Evolutionary conservation across 768 basidiomycete genomes (phyloP).

Genomic region (Lentinula lateritia): DNA sequence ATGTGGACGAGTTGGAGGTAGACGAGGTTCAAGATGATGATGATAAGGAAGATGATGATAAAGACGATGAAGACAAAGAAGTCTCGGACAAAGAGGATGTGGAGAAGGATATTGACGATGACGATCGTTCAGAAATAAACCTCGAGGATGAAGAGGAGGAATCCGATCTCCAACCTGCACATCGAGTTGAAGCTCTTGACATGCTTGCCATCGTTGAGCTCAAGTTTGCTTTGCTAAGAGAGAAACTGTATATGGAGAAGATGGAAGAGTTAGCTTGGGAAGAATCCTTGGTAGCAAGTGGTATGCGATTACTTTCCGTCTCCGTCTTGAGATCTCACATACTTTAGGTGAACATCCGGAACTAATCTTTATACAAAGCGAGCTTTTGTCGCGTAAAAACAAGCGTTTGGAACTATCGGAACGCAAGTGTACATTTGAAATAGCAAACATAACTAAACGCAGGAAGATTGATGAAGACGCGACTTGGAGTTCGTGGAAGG

Average conservation of each 20-base stretch:
- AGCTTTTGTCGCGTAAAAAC: slow-evolving; percentile 73
- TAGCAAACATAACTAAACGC: slow-evolving; percentile 55
- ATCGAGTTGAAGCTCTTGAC: slow-evolving; percentile 84
- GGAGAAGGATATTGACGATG: slow-evolving; percentile 3
- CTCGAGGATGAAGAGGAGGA: slow-evolving; percentile 8
- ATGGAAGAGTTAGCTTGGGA: slow-evolving; percentile 91
- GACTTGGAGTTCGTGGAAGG: slow-evolving; percentile 92
- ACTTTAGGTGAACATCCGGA: slow-evolving; percentile 78
- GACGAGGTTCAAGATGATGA: slow-evolving; percentile 18
- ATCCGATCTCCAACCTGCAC: slow-evolving; percentile 72
- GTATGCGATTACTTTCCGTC: slow-evolving; percentile 36
- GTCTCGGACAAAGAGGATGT: slow-evolving; percentile 6
- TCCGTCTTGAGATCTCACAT: slow-evolving; percentile 1
- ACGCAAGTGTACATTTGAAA: slow-evolving; percentile 65
- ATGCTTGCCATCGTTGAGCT: slow-evolving; percentile 87
- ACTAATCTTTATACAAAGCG: slow-evolving; percentile 72
- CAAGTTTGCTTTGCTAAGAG: slow-evolving; percentile 83
- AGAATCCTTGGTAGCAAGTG: slow-evolving; percentile 71
- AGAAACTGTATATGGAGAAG: slow-evolving; percentile 88
- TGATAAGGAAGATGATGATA: slow-evolving; percentile 14
- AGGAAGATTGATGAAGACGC: slow-evolving; percentile 66
- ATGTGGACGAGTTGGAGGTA: slow-evolving; percentile 17
- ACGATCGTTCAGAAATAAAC: slow-evolving; percentile 13
- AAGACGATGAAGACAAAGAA: slow-evolving; percentile 22
- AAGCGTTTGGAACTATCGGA: slow-evolving; percentile 77